Evolutionary conservation across 768 basidiomycete genomes (phyloP), one percentile per base, ranked within the genome.

Genomic region (Naganishia vishniacii): DNA sequence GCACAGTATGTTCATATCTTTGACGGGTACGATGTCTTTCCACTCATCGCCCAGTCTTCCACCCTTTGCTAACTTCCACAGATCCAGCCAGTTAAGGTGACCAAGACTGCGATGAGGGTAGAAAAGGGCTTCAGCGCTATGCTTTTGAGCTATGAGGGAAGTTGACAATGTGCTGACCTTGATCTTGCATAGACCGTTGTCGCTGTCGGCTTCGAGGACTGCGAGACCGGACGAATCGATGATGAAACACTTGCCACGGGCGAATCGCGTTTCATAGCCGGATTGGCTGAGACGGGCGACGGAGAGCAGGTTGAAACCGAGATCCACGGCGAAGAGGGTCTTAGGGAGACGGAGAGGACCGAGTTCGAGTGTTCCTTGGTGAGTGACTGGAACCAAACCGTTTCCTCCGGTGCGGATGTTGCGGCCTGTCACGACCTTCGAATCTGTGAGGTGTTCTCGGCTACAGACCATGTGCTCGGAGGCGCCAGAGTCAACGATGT

Each of bases 11-110:
- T 48, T 20, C n/a, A 26, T 26, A 8, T 7, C 8, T n/a, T 48
- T 26, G 8, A 26, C 8, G 46, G 7, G 8, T 20, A 26, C 18
- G 11, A 48, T n/a, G 26, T 29, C 28, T 12, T 23, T 51, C 48
- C 48, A 51, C 20, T 31, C 28, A 4, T 51, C n/a, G 20, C 48
- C 48, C 15, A 51, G 48, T 28, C 15, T 16, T 25, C 48, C 48
- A 23, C 15, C 26, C 9, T 28, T 16, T 8, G 23, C 48, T 28
- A 51, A 25, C 48, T 31, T 51, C 16, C 15, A 23, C 15, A 29
- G n/a, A 34, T 58, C 53, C 4, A 4, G 5, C 16, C 31, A 58
- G 26, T 58, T 58, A n/a, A 58, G 53, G 34, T 58, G 12, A 41
- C 18, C 18, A 20, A n/a, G 9, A 34, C 53, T 34, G 28, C 20